Evolutionary conservation across 2,329 filamentous ascomycete genomes (phyloP).

Genomic region (Aspergillus novofumigatus): DNA sequence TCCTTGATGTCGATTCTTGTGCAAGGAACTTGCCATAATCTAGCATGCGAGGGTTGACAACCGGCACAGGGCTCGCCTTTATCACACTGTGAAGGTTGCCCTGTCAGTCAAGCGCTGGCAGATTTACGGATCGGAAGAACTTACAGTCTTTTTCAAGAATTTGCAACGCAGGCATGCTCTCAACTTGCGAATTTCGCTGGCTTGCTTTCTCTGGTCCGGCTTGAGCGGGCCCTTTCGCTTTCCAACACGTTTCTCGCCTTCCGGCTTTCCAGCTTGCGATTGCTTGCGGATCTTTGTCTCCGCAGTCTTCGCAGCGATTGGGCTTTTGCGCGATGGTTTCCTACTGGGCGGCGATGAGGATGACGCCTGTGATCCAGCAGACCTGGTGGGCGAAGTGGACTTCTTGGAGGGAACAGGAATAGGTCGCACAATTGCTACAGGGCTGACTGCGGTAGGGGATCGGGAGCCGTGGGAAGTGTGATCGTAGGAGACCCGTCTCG

Average conservation of each 20-base stretch:
- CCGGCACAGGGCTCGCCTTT: conserved; percentile 95
- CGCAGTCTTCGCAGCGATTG: conserved; percentile 71
- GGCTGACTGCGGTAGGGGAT: conserved; percentile 56
- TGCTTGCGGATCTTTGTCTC: conserved; percentile 79
- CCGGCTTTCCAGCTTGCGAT: conserved; percentile 71
- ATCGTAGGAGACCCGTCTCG: conserved; percentile 38
- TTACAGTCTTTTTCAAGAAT: conserved; percentile 89
- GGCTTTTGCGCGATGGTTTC: conserved; percentile 66
- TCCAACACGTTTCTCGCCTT: conserved; percentile 89
- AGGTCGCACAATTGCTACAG: conserved; percentile 63
- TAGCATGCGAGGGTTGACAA: conserved; percentile 91
- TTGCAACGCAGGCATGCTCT: conserved; percentile 93
- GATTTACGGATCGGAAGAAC: conserved; percentile 3
- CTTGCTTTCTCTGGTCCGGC: conserved; percentile 92
- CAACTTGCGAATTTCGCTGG: conserved; percentile 92
- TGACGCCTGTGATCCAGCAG: conserved; percentile 59
- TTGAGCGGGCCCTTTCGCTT: conserved; percentile 83
- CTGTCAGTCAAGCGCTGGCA: not conserved
- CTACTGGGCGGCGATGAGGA: conserved; percentile 63
- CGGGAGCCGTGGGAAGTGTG: conserved; percentile 41
- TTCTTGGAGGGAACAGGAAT: conserved; percentile 51
- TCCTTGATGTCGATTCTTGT: conserved; percentile 98
- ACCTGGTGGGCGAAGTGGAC: conserved; percentile 54
- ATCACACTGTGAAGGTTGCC: conserved; percentile 57
- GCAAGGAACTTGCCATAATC: conserved; percentile 95